Conservation (phyloP, 345 rosid genomes). For the Syzygium grande region DNA sequence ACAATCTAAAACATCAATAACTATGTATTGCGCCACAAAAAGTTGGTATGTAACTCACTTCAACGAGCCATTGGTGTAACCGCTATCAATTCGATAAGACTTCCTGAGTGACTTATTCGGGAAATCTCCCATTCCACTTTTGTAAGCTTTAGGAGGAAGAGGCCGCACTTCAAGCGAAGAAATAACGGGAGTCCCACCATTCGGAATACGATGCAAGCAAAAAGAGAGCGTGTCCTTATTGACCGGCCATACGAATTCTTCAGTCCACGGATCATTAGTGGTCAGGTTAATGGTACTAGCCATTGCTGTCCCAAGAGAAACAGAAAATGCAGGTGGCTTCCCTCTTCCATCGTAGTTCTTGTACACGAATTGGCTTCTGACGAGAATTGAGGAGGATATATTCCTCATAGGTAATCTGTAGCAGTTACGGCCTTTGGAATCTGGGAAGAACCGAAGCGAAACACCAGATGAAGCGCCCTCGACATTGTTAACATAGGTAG, state of each 20-base stretch:
- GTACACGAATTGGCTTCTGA: conserved; percentile 68
- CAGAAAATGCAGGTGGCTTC: conserved; percentile 60
- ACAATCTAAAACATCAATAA: not conserved
- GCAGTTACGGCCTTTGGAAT: conserved; percentile 33
- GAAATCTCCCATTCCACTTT: conserved; percentile 27
- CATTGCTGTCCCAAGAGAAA: conserved; percentile 64
- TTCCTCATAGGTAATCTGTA: conserved; percentile 54
- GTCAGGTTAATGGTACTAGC: conserved; percentile 50
- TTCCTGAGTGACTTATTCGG: conserved; percentile 43
- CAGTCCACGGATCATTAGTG: conserved; percentile 64
- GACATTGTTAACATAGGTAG: conserved; percentile 20
- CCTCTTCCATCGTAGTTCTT: conserved; percentile 59
- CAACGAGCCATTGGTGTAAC: conserved; percentile 49
- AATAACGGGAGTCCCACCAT: conserved; percentile 62
- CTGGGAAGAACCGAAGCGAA: conserved; percentile 63
- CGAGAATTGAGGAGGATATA: conserved; percentile 46
- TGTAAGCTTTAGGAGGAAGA: conserved; percentile 69
- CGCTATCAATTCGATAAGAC: conserved; percentile 57
- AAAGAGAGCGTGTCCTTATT: conserved; percentile 37
- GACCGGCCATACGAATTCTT: conserved; percentile 64
- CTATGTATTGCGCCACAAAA: not conserved
- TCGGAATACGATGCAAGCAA: conserved; percentile 43
- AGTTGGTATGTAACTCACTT: conserved; percentile 19
- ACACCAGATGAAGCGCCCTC: conserved; percentile 23
- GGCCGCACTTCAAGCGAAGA: conserved; percentile 75